Base-by-base conservation (phyloP, 208 protist species). In the Crithidia expoeki region DNA sequence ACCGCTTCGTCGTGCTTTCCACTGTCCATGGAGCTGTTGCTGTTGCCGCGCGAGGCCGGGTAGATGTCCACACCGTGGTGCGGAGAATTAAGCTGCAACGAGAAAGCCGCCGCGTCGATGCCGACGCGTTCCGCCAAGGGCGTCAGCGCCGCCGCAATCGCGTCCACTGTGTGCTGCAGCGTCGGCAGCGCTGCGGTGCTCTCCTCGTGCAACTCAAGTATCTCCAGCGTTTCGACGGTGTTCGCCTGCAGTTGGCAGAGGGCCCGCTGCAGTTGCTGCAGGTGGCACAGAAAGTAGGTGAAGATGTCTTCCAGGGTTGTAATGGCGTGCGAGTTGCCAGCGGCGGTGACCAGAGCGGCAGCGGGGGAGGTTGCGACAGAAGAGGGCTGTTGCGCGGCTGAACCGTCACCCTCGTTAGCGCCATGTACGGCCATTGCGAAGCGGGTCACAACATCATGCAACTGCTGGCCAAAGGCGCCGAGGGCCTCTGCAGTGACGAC, bases 201-300 rank as follows among this genome's bases (percentile, higher is more conserved):
- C 49, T 88, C 71, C 71, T 93, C 86, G 33, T 93, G 86, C 53
- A 85, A 79, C 73, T 95, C 80, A 30, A 95, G 30, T 30, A 95
- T 61, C 61, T 92, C 85, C 21, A 95, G 72, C 55, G 85, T 89
- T 10, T 76, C 77, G 3, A 91, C 51, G 1, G 82, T 81, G 42
- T 82, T 89, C 21, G 67, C 42, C 49, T 88, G 83, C 63, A 95
- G 69, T 5, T 82, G 70, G n/a, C 68, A 58, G 12, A 86, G 53
- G 0, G 80, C 81, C 11, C 68, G 69, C 42, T 85, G 75, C 1
- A 89, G n/a, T 17, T 68, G 50, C 21, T 57, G 65, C 2, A 91
- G 57, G 30, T 85, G 80, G 0, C 60, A 46, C 53, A 90, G 59
- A 2, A 93, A 27, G 76, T 88, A 91, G n/a, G 83, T 19, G 21